Evolutionary conservation across 257 asterid genomes (phyloP), one percentile per base, ranked within the genome.

Genomic region (Nicotiana otophora): DNA sequence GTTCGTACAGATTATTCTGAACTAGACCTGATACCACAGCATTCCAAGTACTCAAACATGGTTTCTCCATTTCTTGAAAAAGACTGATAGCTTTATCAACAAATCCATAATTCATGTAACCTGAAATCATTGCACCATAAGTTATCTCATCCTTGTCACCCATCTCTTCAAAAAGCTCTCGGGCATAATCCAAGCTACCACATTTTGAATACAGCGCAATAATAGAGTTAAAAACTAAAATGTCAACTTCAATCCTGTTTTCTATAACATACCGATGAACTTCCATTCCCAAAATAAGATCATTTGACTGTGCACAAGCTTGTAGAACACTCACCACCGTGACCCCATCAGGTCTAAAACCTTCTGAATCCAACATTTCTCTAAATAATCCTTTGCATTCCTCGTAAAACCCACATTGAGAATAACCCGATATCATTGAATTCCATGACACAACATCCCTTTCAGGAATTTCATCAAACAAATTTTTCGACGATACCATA

Each of bases 401-500:
- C 84, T 87, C 88, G 16, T 86, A 88, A 83, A 84, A 83, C 51
- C 97, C 99, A 66, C 91, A 92, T 81, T 92, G 99, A 55, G 95
- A 85, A 69, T 90, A 95, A 82, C 98, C 98, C 1, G 99, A 85
- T 86, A 93, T 89, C 94, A 95, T 92, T 1, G 98, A 87, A 85
- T 93, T 95, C 99, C 98, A 93, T 5, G 97, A 91, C 20, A 95
- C 98, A 84, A 85, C 82, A 85, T 95, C 99, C 83, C 88, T 92
- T 69, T 63, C 87, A 28, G 91, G 87, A 92, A 95, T 90, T 83
- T 81, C 89, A 84, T 93, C 89, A 67, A 95, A 95, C 87, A 91
- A 31, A 15, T 16, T 65, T 84, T 90, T 87, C 1, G 97, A 97
- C 0, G 92, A 91, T 77, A 78, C 87, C 88, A 91, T 62, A 88